phyloP scores from a whole-genome alignment of 2,329 filamentous ascomycete genomes.

The Nothophoma quercina region DNA sequence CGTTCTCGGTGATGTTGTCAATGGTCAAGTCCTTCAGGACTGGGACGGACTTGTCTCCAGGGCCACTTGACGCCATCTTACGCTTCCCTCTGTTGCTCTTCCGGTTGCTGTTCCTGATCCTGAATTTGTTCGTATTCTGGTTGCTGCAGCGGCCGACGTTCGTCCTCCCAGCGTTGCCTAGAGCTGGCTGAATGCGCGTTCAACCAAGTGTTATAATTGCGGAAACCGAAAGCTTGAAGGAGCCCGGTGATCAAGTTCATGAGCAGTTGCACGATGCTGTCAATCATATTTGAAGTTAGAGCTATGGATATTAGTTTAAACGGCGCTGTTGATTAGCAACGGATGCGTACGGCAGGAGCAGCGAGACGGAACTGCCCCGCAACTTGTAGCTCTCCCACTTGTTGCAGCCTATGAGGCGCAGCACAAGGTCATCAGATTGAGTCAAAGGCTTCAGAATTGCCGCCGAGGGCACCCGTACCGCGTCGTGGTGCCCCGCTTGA shows the following conservation, averaged over 20 bases:
- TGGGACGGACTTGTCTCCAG: slow-evolving; percentile 47
- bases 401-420: too few species aligned
- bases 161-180: slow-evolving; percentile 9
- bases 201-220: slow-evolving; percentile 12
- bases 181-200: slow-evolving; percentile 8
- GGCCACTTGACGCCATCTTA: slow-evolving; percentile 6
- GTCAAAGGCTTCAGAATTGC: slow-evolving; percentile 16
- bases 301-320: slow-evolving; percentile 5
- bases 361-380: slow-evolving; percentile 4
- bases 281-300: slow-evolving; percentile 6
- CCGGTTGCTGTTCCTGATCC: neutral
- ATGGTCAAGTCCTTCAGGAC: slow-evolving; percentile 74
- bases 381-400: too few species aligned
- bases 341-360: neutral
- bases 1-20: slow-evolving; percentile 82
- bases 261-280: slow-evolving; percentile 5
- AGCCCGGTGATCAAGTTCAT: slow-evolving; percentile 3
- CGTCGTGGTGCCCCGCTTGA: neutral
- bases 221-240: neutral
- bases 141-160: slow-evolving; percentile 16
- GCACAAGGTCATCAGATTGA: too few species aligned
- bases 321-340: slow-evolving; percentile 5
- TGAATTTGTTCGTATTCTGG: too few species aligned
- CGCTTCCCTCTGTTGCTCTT: neutral
- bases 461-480: neutral